phyloP scores from a whole-genome alignment of 2,329 filamentous ascomycete species.

The Botrytis pseudocinerea region DNA sequence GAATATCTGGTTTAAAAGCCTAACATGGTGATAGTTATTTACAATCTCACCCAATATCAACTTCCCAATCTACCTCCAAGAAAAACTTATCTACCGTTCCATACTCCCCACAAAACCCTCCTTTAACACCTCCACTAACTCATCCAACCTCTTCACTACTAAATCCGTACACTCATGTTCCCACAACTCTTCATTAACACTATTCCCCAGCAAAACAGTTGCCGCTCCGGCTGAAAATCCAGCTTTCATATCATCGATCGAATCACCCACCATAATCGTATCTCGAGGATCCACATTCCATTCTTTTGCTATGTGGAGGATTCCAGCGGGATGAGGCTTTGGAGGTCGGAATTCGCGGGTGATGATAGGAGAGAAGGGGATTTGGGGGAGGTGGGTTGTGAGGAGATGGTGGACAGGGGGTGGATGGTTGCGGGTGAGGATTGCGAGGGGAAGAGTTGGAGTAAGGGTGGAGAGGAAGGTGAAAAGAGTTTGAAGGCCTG shows the following conservation, averaged over 20 bases:
- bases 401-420: constrained; percentile 74
- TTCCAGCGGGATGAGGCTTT: constrained; percentile 86
- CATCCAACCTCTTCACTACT: constrained; percentile 70
- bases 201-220: constrained; percentile 84
- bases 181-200: constrained; percentile 71
- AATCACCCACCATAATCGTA: constrained; percentile 59
- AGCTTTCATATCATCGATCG: constrained; percentile 89
- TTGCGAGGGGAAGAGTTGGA: constrained; percentile 66
- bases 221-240: constrained; percentile 80
- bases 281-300: constrained; percentile 56
- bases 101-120: constrained; percentile 63
- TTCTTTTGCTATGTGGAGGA: constrained; percentile 76
- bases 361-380: constrained; percentile 74
- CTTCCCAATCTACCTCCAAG: background rate
- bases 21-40: background rate
- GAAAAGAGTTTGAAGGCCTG: constrained; percentile 70
- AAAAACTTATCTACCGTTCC: constrained; percentile 25
- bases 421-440: constrained; percentile 95
- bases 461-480: constrained; percentile 67
- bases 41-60: background rate
- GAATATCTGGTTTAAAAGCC: background rate
- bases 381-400: constrained; percentile 67
- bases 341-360: constrained; percentile 80
- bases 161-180: constrained; percentile 76
- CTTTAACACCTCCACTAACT: constrained; percentile 74